Percentiles rank a stretch among this genome's conserved stretches.
These are phyloP conservation scores for Erysimum cheiri DNA, from an alignment of 441 rosid genomes.

Conservation along the genomic window DNA sequence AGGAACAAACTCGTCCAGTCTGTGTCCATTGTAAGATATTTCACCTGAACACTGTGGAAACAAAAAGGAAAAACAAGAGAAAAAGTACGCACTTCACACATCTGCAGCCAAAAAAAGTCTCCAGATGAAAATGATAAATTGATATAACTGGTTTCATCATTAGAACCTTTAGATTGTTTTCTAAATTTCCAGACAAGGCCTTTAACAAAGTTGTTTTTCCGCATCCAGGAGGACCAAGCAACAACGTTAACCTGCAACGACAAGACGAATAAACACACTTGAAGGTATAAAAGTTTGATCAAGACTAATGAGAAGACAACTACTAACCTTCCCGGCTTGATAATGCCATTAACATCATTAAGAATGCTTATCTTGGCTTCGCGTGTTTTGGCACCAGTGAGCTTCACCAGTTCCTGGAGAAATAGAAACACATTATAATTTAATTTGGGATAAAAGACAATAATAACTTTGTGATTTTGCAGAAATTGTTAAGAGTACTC, in stretches of 20 bases:
- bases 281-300: not conserved
- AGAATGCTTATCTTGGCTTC: slow-evolving; percentile 56
- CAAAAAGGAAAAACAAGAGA: not conserved
- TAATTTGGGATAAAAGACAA: slow-evolving; percentile 6
- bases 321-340: slow-evolving; percentile 67
- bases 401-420: slow-evolving; percentile 47
- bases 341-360: slow-evolving; percentile 57
- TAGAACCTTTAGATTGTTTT: slow-evolving; percentile 56
- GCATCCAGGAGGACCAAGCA: slow-evolving; percentile 72
- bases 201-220: slow-evolving; percentile 63
- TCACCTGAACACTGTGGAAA: slow-evolving; percentile 53
- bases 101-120: slow-evolving; percentile 1
- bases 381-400: slow-evolving; percentile 47
- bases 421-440: not conserved
- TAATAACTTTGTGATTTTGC: slow-evolving; percentile 38
- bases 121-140: not conserved
- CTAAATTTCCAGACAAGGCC: slow-evolving; percentile 63
- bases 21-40: slow-evolving; percentile 63
- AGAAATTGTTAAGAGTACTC: slow-evolving; percentile 32
- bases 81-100: slow-evolving; percentile 24
- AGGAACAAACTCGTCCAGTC: slow-evolving; percentile 59
- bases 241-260: slow-evolving; percentile 55
- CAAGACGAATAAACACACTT: slow-evolving; percentile 17
- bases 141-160: slow-evolving; percentile 20
- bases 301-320: slow-evolving; percentile 14